Conservation (phyloP, 2,329 filamentous ascomycete genomes). For the Fusarium humuli region DNA sequence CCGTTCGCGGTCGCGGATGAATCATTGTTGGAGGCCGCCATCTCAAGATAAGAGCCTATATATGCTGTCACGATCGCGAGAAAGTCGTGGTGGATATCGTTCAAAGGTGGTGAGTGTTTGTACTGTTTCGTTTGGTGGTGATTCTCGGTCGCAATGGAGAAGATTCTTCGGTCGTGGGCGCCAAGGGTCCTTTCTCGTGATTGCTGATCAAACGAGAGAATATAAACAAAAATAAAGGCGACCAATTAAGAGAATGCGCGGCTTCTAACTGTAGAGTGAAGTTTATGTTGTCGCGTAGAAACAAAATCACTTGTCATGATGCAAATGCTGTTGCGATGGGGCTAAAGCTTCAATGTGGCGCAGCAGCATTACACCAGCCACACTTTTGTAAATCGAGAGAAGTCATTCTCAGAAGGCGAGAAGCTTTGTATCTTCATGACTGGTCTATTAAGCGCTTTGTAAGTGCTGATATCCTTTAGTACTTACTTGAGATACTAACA, state of each 20-base stretch:
- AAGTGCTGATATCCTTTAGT: neutral
- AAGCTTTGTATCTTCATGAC: neutral
- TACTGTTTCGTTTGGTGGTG: neutral
- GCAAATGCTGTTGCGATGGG: slow-evolving; percentile 23
- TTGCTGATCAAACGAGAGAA: accelerated
- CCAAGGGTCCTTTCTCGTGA: no score
- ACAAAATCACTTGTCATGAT: slow-evolving; percentile 27
- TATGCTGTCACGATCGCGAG: neutral
- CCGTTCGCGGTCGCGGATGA: slow-evolving; percentile 32
- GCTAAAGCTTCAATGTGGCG: slow-evolving; percentile 32
- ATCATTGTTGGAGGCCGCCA: slow-evolving; percentile 32
- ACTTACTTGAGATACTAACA: neutral
- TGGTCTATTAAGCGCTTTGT: neutral
- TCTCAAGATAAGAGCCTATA: neutral
- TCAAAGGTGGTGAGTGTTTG: neutral
- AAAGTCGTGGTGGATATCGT: neutral
- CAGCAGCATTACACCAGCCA: neutral
- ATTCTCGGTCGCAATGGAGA: neutral
- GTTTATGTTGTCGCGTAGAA: neutral
- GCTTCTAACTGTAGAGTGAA: neutral
- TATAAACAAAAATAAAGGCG: neutral
- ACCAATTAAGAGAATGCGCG: neutral
- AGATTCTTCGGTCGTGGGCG: neutral
- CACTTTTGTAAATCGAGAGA: neutral
- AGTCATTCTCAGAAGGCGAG: neutral